These are phyloP conservation scores for Theobroma grandiflorum DNA, from an alignment of 441 rosid species.

Conservation along the genomic window DNA sequence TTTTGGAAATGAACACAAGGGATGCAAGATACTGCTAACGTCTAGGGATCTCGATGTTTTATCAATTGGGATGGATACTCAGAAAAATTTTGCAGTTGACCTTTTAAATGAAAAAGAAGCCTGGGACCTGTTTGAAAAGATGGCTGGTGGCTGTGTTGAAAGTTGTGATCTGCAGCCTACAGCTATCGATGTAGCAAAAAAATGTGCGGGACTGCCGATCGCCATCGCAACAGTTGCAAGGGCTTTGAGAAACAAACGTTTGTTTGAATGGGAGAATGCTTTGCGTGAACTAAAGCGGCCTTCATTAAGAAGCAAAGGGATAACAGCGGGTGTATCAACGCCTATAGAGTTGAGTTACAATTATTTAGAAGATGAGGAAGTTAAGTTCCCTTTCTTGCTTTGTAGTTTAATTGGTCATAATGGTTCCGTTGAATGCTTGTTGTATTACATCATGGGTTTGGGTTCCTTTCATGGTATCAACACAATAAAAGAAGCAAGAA, in stretches of 20 bases:
- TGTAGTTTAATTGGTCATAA: not conserved
- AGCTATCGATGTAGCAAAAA: conserved; percentile 20
- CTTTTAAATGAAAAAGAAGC: not conserved
- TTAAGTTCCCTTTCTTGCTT: conserved; percentile 19
- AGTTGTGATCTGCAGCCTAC: not conserved
- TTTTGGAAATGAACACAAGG: not conserved
- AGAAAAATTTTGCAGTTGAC: not conserved
- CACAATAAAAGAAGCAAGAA: too few relatives aligned
- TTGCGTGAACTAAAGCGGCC: not conserved
- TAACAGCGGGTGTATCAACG: not conserved
- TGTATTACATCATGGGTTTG: too few relatives aligned
- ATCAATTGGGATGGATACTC: not conserved
- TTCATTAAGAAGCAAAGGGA: not conserved
- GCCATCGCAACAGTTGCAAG: conserved; percentile 22
- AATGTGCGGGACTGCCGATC: conserved; percentile 40
- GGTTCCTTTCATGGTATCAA: too few relatives aligned
- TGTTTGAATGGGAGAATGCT: conserved; percentile 31
- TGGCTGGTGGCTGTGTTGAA: not conserved
- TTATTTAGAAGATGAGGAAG: conserved; percentile 14
- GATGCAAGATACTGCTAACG: not conserved
- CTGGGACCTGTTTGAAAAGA: not conserved
- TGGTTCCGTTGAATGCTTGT: not conserved
- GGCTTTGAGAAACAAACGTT: conserved; percentile 8
- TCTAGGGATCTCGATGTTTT: not conserved
- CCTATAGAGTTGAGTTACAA: conserved; percentile 25